These are phyloP conservation scores for Termitomyces sp. DNA, from an alignment of 768 basidiomycete genomes.

Conservation along the genomic window DNA sequence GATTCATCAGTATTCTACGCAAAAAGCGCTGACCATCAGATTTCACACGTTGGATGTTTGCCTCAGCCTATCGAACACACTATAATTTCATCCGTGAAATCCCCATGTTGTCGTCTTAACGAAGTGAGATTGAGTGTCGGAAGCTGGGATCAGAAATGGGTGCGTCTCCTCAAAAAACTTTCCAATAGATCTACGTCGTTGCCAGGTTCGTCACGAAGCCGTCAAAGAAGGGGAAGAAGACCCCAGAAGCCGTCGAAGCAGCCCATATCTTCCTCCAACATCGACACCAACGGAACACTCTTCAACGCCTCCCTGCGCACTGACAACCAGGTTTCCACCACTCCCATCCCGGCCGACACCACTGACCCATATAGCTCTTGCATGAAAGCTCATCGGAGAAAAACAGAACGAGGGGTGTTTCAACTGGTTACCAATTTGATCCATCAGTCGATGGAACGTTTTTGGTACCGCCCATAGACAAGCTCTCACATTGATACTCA, in stretches of 20 bases:
- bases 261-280: conserved; percentile 3
- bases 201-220: conserved; percentile 61
- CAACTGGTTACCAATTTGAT: too few relatives aligned
- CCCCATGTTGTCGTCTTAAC: conserved; percentile 53
- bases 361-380: too few relatives aligned
- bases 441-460: too few relatives aligned
- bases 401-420: too few relatives aligned
- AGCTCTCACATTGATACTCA: too few relatives aligned
- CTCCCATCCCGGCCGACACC: conserved; percentile 14
- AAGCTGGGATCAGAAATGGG: conserved; percentile 81
- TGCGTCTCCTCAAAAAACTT: not conserved
- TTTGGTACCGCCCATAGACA: too few relatives aligned
- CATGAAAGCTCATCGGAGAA: too few relatives aligned
- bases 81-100: conserved; percentile 72
- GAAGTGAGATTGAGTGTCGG: conserved; percentile 56
- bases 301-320: conserved; percentile 32
- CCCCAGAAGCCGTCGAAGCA: conserved; percentile 10
- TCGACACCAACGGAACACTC: conserved; percentile 8
- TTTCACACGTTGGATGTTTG: too few relatives aligned
- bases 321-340: conserved; percentile 23
- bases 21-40: too few relatives aligned
- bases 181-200: conserved; percentile 53
- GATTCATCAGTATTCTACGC: too few relatives aligned
- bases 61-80: too few relatives aligned
- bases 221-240: conserved; percentile 26